Percentiles rank a stretch among this genome's conserved stretches.
These are phyloP conservation scores for Pulveroboletus sp. DNA, from an alignment of 768 basidiomycete genomes.

Conservation along the genomic window DNA sequence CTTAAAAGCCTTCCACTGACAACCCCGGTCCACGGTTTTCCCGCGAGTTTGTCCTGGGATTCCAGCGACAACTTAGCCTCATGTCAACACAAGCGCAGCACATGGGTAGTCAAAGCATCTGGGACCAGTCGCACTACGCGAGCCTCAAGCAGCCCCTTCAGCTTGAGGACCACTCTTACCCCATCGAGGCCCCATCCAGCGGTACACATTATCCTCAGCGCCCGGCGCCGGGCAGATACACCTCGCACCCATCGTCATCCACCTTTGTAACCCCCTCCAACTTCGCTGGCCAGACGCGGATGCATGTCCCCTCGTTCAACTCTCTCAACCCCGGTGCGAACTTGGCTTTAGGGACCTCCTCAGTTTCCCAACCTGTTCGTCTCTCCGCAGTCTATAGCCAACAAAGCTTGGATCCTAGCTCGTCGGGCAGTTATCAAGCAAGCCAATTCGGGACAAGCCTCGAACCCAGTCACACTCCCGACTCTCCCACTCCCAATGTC, in stretches of 20 bases:
- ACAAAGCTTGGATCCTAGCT: conserved; percentile 2
- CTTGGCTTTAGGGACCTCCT: conserved; percentile 14
- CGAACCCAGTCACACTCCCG: conserved; percentile 9
- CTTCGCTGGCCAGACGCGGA: conserved; percentile 8
- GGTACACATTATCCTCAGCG: conserved; percentile 4
- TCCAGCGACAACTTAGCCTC: too few relatives aligned
- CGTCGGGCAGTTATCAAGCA: conserved; percentile 13
- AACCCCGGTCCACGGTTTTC: neutral
- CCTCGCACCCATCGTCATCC: conserved; percentile 14
- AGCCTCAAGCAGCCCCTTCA: conserved; percentile 19
- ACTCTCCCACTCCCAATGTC: conserved; percentile 12
- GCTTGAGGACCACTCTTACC: conserved; percentile 27
- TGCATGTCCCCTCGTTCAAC: conserved; percentile 13
- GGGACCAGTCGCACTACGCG: conserved; percentile 18
- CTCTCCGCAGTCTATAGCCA: conserved; percentile 16
- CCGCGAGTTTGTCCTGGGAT: neutral
- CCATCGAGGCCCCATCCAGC: conserved; percentile 11
- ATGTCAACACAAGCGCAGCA: conserved; percentile 26
- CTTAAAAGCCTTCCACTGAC: neutral
- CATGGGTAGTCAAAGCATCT: conserved; percentile 7
- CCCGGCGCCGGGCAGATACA: conserved; percentile 8
- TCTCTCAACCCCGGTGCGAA: conserved; percentile 1
- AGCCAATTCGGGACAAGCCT: conserved; percentile 4
- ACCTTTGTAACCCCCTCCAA: conserved; percentile 10
- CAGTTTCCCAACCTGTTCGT: conserved; percentile 8